Evolutionary conservation across 495 filamentous ascomycete species (phyloP), one percentile per base, ranked within the genome.

Genomic region (Neurospora sp.): DNA sequence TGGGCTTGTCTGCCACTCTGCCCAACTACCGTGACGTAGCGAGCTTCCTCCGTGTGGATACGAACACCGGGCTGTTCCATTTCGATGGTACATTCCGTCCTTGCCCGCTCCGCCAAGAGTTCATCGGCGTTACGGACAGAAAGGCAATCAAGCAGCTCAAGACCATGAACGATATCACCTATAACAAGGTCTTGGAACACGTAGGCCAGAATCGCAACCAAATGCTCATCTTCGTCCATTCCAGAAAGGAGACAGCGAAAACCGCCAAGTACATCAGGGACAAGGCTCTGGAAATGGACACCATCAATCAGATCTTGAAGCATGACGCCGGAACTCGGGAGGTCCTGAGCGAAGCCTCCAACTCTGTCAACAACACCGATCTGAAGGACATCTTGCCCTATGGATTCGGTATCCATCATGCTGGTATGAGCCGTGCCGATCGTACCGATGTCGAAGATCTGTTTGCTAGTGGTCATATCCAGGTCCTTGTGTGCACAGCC

Each of bases 101-200:
- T 70, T 98, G 96, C 78, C 96, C 96, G 3, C 80, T 99, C 73
- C 92, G 90, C 75, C 96, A 99, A 78, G 96, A 99, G 81, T 99
- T 98, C 81, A 95, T 99, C 78, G 96, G 96, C 70, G 91, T 99
- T 40, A 97, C 94, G 0, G 96, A 99, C 73, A 96, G 94, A 82
- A 99, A 99, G 77, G 92, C 96, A 20, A 99, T 98, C 84, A 99
- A 98, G 83, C 96, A 99, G 82, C 85, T 99, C 69, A 97, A 98
- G 87, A 96, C 92, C 0, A 99, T 99, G 96, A 99, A 99, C 74
- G 96, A 99, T 77, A 94, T 99, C 44, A 97, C 93, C 69, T 98
- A 99, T 80, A 96, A 90, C 65, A 99, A 99, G 79, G 94, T 98
- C 22, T 88, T 99, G 73, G 96, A 99, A 80, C 96, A 99, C 77